Evolutionary conservation across 306 rosid genomes (phyloP).

Genomic region (Cucumis sativus): DNA sequence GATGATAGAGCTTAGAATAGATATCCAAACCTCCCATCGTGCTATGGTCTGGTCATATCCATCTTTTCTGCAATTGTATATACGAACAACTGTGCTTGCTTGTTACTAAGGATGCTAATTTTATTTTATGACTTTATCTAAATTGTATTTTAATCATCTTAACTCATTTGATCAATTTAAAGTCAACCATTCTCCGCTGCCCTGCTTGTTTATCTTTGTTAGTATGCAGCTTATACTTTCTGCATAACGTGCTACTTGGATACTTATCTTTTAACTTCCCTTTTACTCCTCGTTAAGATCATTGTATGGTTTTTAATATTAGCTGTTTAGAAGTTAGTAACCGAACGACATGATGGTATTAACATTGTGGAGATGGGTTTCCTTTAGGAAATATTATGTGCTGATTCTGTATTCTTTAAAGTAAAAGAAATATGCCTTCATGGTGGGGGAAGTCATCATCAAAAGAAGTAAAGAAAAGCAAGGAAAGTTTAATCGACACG

Average conservation of each 20-base stretch:
- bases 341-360: background rate
- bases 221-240: background rate
- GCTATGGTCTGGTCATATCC: background rate
- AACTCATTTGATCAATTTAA: background rate
- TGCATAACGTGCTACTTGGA: background rate
- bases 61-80: background rate
- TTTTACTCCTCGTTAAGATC: background rate
- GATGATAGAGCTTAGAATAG: background rate
- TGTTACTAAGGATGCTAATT: background rate
- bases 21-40: background rate
- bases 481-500: constrained; percentile 74
- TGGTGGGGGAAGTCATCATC: constrained; percentile 86
- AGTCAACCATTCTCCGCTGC: background rate
- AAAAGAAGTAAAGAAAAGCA: constrained; percentile 73
- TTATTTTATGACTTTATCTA: background rate
- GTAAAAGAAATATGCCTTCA: constrained; percentile 48
- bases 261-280: background rate
- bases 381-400: background rate
- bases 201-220: background rate
- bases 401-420: background rate
- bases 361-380: background rate
- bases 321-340: background rate
- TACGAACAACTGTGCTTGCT: background rate
- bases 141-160: background rate
- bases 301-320: background rate